Evolutionary conservation across 345 rosid species (phyloP).

Genomic region (Pistacia vera): DNA sequence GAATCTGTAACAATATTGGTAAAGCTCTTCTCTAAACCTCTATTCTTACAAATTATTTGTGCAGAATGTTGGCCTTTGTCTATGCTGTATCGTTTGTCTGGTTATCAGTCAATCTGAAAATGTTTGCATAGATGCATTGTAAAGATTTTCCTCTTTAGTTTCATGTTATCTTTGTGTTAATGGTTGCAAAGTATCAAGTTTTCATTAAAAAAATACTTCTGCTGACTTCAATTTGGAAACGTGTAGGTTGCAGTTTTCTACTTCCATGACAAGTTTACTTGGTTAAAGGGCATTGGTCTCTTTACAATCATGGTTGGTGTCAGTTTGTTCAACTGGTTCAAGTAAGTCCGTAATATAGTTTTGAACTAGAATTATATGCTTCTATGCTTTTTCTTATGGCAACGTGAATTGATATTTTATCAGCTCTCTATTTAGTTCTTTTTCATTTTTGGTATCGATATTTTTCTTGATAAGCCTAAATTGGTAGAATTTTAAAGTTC

Average conservation of each 20-base stretch:
- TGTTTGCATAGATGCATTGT: background rate
- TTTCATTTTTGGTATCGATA: background rate
- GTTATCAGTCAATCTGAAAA: background rate
- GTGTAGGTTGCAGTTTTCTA: constrained; percentile 95
- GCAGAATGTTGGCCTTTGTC: constrained; percentile 1
- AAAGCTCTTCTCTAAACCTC: constrained; percentile 16
- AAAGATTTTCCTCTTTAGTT: background rate
- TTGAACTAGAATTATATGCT: background rate
- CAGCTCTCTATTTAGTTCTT: background rate
- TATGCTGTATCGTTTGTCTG: background rate
- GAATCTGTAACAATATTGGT: constrained; percentile 99
- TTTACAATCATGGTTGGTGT: constrained; percentile 84
- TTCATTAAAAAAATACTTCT: background rate
- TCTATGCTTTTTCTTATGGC: background rate
- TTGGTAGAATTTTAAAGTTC: background rate
- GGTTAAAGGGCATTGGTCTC: constrained; percentile 94
- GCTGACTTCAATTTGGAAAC: constrained; percentile 1
- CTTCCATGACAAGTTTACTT: constrained; percentile 91
- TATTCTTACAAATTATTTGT: background rate
- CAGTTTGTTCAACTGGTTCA: constrained; percentile 96
- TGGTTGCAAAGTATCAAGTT: background rate
- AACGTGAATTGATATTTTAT: background rate
- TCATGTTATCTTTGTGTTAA: constrained; percentile 1
- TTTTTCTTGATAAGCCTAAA: background rate
- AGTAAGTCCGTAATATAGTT: constrained; percentile 59